A percentile compares a stretch with the other conserved stretches of the same genome.
Conservation (phyloP, 2,329 filamentous ascomycete species). For the Sclerotinia minor region DNA sequence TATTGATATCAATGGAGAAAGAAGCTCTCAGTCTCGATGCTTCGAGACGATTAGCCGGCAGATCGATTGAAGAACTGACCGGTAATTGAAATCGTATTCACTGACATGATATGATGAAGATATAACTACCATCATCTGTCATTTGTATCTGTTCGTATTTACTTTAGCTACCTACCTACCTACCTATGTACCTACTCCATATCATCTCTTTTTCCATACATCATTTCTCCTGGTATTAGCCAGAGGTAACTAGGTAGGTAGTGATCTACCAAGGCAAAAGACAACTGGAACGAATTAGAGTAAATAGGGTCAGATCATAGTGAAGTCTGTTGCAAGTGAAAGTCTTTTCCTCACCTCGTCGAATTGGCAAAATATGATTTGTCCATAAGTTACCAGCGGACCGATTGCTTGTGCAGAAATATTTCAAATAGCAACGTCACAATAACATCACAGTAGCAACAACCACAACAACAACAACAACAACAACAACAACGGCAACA, state of each 20-base stretch:
- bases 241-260: neutral
- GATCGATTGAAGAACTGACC: neutral
- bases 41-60: neutral
- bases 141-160: neutral
- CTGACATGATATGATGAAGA: neutral
- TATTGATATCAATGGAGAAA: neutral
- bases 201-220: neutral
- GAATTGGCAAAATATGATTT: neutral
- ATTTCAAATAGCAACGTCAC: neutral
- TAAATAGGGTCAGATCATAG: neutral
- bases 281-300: neutral
- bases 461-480: too few relatives aligned
- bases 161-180: too few relatives aligned
- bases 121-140: neutral
- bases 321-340: neutral
- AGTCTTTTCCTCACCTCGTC: constrained; percentile 1
- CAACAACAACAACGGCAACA: too few relatives aligned
- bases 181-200: neutral
- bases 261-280: neutral
- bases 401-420: neutral
- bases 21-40: too few relatives aligned
- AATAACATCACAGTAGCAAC: neutral
- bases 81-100: too few relatives aligned
- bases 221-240: neutral
- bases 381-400: neutral